These are phyloP conservation scores for Lotus japonicus DNA, from an alignment of 306 rosid species.

Conservation along the genomic window DNA sequence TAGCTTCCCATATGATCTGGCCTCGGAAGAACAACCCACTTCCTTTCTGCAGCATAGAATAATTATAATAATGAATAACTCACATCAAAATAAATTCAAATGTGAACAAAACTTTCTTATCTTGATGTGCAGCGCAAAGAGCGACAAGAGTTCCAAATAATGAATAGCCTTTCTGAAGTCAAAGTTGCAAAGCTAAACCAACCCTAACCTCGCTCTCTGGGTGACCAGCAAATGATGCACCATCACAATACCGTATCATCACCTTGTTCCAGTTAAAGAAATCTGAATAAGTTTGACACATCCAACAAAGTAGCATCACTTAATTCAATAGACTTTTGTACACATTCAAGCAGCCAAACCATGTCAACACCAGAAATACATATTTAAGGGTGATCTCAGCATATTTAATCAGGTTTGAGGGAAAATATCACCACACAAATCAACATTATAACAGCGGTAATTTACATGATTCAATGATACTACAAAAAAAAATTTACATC, in stretches of 20 bases:
- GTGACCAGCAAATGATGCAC: constrained; percentile 85
- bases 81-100: neutral
- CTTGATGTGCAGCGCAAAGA: neutral
- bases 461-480: neutral
- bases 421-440: constrained; percentile 1
- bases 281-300: constrained; percentile 51
- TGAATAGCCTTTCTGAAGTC: neutral
- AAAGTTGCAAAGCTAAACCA: neutral
- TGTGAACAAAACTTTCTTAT: neutral
- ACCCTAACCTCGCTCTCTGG: constrained; percentile 64
- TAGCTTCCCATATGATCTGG: constrained; percentile 81
- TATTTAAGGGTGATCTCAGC: neutral
- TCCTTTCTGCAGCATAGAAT: constrained; percentile 37
- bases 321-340: neutral
- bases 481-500: too few relatives aligned
- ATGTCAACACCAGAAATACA: neutral
- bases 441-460: neutral
- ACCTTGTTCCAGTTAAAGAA: constrained; percentile 97
- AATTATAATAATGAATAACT: neutral
- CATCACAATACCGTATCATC: constrained; percentile 92
- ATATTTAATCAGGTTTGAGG: neutral
- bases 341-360: neutral
- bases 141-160: neutral
- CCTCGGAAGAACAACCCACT: constrained; percentile 72
- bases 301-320: constrained; percentile 22